Conservation (phyloP, 805 yeast genomes). For the Martiniozyma abietophila region DNA sequence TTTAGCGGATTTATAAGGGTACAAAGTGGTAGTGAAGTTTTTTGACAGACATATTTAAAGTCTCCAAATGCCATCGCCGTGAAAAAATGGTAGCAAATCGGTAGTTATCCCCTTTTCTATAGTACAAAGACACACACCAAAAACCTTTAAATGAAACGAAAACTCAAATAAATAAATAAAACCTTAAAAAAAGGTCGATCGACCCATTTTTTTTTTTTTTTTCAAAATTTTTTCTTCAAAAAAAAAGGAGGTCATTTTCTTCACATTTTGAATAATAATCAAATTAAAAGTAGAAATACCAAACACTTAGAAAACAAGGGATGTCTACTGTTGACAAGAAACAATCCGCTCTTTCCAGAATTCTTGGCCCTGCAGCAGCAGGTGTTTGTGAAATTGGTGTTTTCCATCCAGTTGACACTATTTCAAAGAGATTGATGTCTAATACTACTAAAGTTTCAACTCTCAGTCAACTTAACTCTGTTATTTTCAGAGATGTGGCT, state of each 20-base stretch:
- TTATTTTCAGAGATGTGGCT: constrained; percentile 80
- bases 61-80: constrained; percentile 68
- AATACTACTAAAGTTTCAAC: constrained; percentile 63
- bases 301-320: not conserved
- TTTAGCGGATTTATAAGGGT: constrained; percentile 51
- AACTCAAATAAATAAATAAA: not conserved
- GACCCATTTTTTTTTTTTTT: not conserved
- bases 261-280: not conserved
- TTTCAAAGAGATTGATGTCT: constrained; percentile 90
- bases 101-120: not conserved
- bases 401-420: constrained; percentile 98
- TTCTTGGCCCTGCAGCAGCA: constrained; percentile 96
- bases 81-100: too few relatives aligned
- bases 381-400: constrained; percentile 95
- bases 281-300: not conserved
- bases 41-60: constrained; percentile 51
- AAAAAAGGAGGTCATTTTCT: constrained; percentile 1
- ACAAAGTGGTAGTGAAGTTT: constrained; percentile 72
- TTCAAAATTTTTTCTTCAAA: not conserved
- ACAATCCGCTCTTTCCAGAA: constrained; percentile 83
- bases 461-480: constrained; percentile 63
- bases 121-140: too few relatives aligned
- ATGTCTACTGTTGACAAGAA: constrained; percentile 52
- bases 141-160: too few relatives aligned
- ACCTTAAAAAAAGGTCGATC: not conserved